These are phyloP conservation scores for Malus domestica DNA, from an alignment of 306 rosid genomes.

Conservation along the genomic window ASM211411v1 NC_041794.1:28380501-28381000, in stretches of 20 bases:
- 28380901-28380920: too few species aligned
- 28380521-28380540: background rate
- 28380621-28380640: slow-evolving; percentile 23
- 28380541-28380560: slow-evolving; percentile 23
- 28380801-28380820: too few species aligned
- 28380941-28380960: too few species aligned
- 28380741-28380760: background rate
- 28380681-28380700: background rate
- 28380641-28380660: background rate
- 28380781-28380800: background rate
- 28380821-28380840: too few species aligned
- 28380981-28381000: too few species aligned
- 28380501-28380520: background rate
- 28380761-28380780: background rate
- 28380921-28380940: too few species aligned
- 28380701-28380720: background rate
- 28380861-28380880: too few species aligned
- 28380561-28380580: slow-evolving; percentile 38
- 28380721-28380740: background rate
- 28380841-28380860: too few species aligned
- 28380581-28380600: background rate
- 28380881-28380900: too few species aligned
- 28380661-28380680: background rate
- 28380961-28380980: too few species aligned
- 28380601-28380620: slow-evolving; percentile 21